Base-by-base conservation (phyloP, 164 flowering plant species). In the Aristolochia fimbriata region DNA sequence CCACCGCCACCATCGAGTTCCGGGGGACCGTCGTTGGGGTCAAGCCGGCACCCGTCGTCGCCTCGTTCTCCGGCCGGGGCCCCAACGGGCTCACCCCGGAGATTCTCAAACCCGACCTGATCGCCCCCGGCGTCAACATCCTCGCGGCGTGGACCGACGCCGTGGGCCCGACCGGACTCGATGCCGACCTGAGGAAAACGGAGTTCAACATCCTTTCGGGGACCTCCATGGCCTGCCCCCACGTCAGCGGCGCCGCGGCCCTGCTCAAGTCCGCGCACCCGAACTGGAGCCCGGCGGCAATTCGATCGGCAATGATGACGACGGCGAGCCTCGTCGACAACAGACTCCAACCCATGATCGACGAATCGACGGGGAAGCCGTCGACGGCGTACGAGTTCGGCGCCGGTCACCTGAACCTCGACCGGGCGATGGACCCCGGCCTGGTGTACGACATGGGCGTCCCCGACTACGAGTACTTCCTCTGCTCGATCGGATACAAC, bases 141-240 rank as follows among this genome's bases (percentile, higher is more conserved):
- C 72, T 88, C 0, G 96, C 96, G 1, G 91, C 82, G 2, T 88
- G 96, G 96, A 80, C 93, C 4, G 87, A 81, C 16, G 81, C 86
- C 0, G 78, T 79, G 2, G 93, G 93, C 1, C 93, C 96, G 0
- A 84, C 93, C 2, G 93, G 93, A 0, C 62, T 88, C 59, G 80
- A 72, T 3, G 62, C 78, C 0, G 93, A 89, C 64, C 13, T 16
- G 10, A 65, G 91, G 56, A 80, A 65, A 63, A 79, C 86, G 0
- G 93, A 86, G 56, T 89, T 89, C 77, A 89, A 85, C 71, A 89
- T 86, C 20, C 61, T 86, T 6, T 86, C 96, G 0, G 96, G 96
- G 5, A 89, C 96, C 0, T 89, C 96, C 0, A 89, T 89, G 94
- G 83, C 94, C 17, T 78, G 84, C 62, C 94, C 91, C 6, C 96